phyloP scores from a whole-genome alignment of 2,329 filamentous ascomycete genomes.

The Cadophora luteo-olivacea region DNA sequence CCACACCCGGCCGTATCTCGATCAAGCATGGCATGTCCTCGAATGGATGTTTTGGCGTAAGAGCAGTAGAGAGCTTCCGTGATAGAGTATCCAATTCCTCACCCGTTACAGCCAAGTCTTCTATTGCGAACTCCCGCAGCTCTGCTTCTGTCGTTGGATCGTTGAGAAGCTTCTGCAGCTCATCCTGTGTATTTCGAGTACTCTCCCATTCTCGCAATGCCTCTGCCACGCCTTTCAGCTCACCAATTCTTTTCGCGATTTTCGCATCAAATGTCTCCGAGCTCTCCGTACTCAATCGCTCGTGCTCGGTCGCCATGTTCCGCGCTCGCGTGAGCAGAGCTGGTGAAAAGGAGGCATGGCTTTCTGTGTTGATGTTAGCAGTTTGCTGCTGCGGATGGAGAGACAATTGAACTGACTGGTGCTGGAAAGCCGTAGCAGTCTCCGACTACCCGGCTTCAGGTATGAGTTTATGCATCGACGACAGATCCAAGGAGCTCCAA shows the following conservation, averaged over 20 bases:
- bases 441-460: slow-evolving; percentile 37
- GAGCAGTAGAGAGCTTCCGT: slow-evolving; percentile 72
- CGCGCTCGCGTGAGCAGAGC: slow-evolving; percentile 66
- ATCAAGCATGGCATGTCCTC: slow-evolving; percentile 87
- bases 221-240: slow-evolving; percentile 62
- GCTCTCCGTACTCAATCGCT: slow-evolving; percentile 57
- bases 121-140: slow-evolving; percentile 77
- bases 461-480: slow-evolving; percentile 53
- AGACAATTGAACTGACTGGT: slow-evolving; percentile 47
- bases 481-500: slow-evolving; percentile 58
- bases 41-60: slow-evolving; percentile 90
- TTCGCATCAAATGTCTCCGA: slow-evolving; percentile 61
- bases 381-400: slow-evolving; percentile 17
- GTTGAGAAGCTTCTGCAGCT: slow-evolving; percentile 60
- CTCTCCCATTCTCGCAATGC: slow-evolving; percentile 66
- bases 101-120: slow-evolving; percentile 76
- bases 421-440: slow-evolving; percentile 51
- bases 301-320: slow-evolving; percentile 63
- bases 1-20: slow-evolving; percentile 90
- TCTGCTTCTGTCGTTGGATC: slow-evolving; percentile 61
- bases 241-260: slow-evolving; percentile 65
- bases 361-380: slow-evolving; percentile 36
- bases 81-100: slow-evolving; percentile 67
- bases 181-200: slow-evolving; percentile 57
- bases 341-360: slow-evolving; percentile 49